Percentiles rank a stretch among this genome's conserved stretches.
phyloP scores from a whole-genome alignment of 176 grass and related monocot genomes.

The Lolium multiflorum region DNA sequence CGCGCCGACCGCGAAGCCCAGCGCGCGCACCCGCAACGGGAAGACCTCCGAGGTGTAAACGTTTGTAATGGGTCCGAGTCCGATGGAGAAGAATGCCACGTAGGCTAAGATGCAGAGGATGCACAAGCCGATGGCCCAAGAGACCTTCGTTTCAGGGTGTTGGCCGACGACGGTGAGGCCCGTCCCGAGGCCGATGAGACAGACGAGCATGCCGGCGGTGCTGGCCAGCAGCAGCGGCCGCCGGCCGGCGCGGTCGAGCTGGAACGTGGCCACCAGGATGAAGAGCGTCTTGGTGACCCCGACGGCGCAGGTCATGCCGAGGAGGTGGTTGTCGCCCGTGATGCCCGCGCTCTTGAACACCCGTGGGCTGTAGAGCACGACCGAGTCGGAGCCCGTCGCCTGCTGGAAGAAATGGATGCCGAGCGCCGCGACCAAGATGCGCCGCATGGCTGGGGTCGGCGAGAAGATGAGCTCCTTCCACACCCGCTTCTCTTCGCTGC shows the following conservation, averaged over 20 bases:
- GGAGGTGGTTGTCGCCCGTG: constrained; percentile 40
- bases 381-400: constrained; percentile 64
- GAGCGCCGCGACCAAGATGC: constrained; percentile 56
- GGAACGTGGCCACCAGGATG: constrained; percentile 70
- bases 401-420: constrained; percentile 75
- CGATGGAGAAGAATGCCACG: constrained; percentile 79
- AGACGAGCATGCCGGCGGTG: constrained; percentile 47
- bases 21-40: constrained; percentile 65
- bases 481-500: constrained; percentile 48
- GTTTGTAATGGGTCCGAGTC: constrained; percentile 57
- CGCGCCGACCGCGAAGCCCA: constrained; percentile 51
- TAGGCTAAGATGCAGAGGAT: constrained; percentile 53
- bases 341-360: constrained; percentile 72
- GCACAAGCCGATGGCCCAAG: constrained; percentile 61
- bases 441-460: constrained; percentile 52
- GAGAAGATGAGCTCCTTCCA: constrained; percentile 75
- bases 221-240: constrained; percentile 64
- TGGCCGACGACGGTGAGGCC: constrained; percentile 53
- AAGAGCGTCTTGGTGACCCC: constrained; percentile 69
- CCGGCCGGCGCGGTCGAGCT: constrained; percentile 62
- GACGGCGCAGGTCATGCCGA: constrained; percentile 69
- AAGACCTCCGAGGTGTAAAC: constrained; percentile 77
- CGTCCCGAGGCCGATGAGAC: constrained; percentile 52
- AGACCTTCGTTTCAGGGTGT: constrained; percentile 28
- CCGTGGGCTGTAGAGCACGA: constrained; percentile 70